Percentiles rank a stretch among this genome's conserved stretches.
Evolutionary conservation across 169 alveolate genomes (phyloP).

Genomic region (Eimeria sp.): DNA sequence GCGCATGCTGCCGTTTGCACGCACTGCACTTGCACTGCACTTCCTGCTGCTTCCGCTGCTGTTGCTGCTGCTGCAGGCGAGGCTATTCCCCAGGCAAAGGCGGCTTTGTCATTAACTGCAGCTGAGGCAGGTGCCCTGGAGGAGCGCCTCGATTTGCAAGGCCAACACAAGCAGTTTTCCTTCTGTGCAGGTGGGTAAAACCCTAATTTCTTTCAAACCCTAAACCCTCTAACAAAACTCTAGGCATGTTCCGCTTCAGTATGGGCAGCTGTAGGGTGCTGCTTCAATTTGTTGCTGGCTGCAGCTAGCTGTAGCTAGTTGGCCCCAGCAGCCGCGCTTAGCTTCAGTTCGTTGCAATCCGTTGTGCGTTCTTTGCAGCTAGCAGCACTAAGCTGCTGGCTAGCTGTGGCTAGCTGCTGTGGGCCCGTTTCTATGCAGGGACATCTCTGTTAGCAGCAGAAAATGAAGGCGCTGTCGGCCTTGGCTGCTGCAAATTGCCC

Average conservation of each 20-base stretch:
- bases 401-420: slow-evolving; percentile 4
- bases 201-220: neutral
- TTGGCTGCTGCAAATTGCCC: slow-evolving; percentile 23
- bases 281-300: neutral
- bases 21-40: neutral
- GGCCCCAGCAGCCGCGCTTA: neutral
- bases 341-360: neutral
- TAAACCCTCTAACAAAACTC: neutral
- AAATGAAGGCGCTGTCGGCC: slow-evolving; percentile 6
- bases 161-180: slow-evolving; percentile 49
- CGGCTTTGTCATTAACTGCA: slow-evolving; percentile 81
- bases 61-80: slow-evolving; percentile 83
- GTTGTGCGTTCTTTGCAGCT: neutral
- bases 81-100: slow-evolving; percentile 91
- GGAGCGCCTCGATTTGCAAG: slow-evolving; percentile 28
- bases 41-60: neutral
- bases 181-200: slow-evolving; percentile 37
- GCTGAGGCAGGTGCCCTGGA: slow-evolving; percentile 68
- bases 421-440: neutral
- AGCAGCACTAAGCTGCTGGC: neutral
- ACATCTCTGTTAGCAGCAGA: slow-evolving; percentile 34
- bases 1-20: neutral
- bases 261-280: neutral
- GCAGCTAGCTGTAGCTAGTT: neutral
- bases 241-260: neutral